Base-by-base conservation (phyloP, 805 yeast genomes). In the Clavispora asparagi region DNA sequence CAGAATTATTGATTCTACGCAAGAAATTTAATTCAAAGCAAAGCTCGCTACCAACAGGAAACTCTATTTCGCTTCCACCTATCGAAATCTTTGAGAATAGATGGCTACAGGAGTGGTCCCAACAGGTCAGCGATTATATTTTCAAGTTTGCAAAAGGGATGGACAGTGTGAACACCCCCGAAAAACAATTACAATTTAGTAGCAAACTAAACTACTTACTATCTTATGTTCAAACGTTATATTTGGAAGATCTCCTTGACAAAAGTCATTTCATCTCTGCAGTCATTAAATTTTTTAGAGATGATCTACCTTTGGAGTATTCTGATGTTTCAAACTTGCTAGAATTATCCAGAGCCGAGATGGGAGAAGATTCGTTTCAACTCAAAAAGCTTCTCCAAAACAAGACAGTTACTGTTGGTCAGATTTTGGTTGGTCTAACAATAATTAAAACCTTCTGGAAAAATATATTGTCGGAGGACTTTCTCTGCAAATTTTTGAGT, bases 71-170 rank as follows among this genome's bases (percentile, higher is more conserved):
- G 39, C 25, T 45, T 33, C 47, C 45, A 4, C 39, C 48, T n/a
- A 47, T 61, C 1, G 67, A 68, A 23, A 53, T 53, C 23, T 53
- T 72, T n/a, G 85, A 82, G 48, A 62, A 67, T 23, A 78, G 75
- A 41, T 85, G 97, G 89, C 70, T 84, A 16, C 79, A 79, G 47
- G 96, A 89, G 60, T 92, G 98, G 98, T 87, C 97, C 0, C 86
- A 82, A 37, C 95, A 87, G 53, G 82, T 91, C 13, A 73, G 82
- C 3, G 82, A 78, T 45, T 85, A 73, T 54, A 55, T 83, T 11
- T 81, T 76, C 50, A 73, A 73, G 51, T 69, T 77, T 25, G 69
- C 82, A 23, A 68, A 71, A 38, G 78, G 74, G 29, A 59, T 70
- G 60, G 39, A 47, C 6, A 35, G 38, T 7, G 58, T 67, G 4